Base-by-base conservation (phyloP, 2,329 filamentous ascomycete genomes). In the Ceratocystiopsis sp. region DNA sequence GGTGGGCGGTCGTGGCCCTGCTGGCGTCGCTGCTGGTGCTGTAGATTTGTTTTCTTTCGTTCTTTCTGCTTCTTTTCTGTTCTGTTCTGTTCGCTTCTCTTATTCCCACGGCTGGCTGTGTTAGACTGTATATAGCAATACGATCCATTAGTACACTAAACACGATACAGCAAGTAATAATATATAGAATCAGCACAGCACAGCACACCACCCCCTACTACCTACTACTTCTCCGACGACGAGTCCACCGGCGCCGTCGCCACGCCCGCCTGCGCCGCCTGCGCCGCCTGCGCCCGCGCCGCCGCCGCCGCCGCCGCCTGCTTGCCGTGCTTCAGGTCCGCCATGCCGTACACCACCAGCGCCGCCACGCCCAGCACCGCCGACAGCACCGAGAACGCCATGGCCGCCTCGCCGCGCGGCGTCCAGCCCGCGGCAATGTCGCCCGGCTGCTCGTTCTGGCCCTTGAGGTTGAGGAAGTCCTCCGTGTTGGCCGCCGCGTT, bases 371-470 rank as follows among this genome's bases (percentile, higher is more conserved):
- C 84, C 8, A 84, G 51, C 40, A 86, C 63, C 3, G 81, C 84
- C 15, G 70, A 69, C 3, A 86, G 48, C 49, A 71, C 72, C 53
- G 78, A 84, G 54, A 89, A 84, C 2, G 78, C 77, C 50, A 91
- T 60, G 12, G 84, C 84, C 1, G 85, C 71, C 37, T 82, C 80
- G 9, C 84, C 84, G 34, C 69, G 68, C 0, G 75, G 58, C 0
- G 78, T 84, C 56, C 87, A 55, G 35, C 55, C 55, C 37, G 46
- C 44, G 25, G 49, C 48, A 33, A 51, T 50, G 25, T 36, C 32
- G 5, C 13, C 36, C 40, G 49, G 46, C 48, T 50, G 48, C 8
- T 3, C 37, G 44, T 45, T 45, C 41, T 58, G 48, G 38, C 55
- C 57, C 0, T 17, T 38, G 35, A 59, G 48, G 41, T 58, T 48